Base-by-base conservation (phyloP, 176 grass and related monocot species). In the Echinochloa phyllopogon region DNA sequence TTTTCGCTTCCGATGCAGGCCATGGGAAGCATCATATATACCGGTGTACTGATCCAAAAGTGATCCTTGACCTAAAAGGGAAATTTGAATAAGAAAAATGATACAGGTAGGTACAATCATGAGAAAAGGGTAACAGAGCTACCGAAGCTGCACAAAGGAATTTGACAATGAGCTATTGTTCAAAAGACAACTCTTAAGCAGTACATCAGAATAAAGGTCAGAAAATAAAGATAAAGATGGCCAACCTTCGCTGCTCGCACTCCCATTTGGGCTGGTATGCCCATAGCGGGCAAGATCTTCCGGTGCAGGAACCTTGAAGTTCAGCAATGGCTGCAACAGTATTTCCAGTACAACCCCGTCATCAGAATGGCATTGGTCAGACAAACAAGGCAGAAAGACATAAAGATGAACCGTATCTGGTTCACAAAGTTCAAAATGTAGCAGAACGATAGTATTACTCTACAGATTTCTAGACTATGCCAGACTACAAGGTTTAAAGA, bases 261-360 rank as follows among this genome's bases (percentile, higher is more conserved):
- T 99, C 72, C 89, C 87, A 65, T 96, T 93, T 23, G 91, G 90
- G 79, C 92, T 99, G 77, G 86, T 88, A 86, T 87, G 88, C 61
- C 81, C 92, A 70, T 91, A 91, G 62, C 76, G 77, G 62, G 95
- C 83, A 62, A 90, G 72, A 88, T 96, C 94, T 76, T 92, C 90
- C 0, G 84, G 90, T 79, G 77, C 61, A 79, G 97, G 97, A 56
- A 96, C 97, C 78, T 80, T 94, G 87, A 96, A 99, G 85, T 82
- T 96, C 82, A 96, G 79, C 86, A 99, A 89, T 75, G 97, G 89
- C 97, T 99, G 75, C 75, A 89, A 72, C 20, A 65, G 52, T 12
- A 81, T 66, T 81, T 82, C 70, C 79, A 66, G 75, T 70, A 87
- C 66, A 84, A 85, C 43, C 51, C 48, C 21, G 45, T 79, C 61